Evolutionary conservation across 192 early-diverging fungal species (phyloP), one percentile per base, ranked within the genome.

Genomic region (Phycomyces nitens): DNA sequence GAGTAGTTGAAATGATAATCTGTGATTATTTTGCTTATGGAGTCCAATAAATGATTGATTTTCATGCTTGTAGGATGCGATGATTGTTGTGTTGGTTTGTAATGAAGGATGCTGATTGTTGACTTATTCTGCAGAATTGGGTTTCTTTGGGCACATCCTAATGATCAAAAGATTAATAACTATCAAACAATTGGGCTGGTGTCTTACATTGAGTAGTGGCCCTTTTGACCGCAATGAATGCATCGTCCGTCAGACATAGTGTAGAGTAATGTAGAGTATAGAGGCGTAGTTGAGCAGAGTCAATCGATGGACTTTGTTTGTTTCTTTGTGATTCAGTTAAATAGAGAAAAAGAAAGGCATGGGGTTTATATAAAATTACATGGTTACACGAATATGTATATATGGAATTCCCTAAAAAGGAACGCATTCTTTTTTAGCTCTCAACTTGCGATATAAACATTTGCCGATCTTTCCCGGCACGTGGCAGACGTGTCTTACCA

Each of bases 171-270:
- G n/a, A n/a, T n/a, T n/a, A n/a, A n/a, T n/a, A n/a, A n/a, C n/a
- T n/a, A n/a, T n/a, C n/a, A n/a, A n/a, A n/a, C n/a, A n/a, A n/a
- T n/a, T n/a, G n/a, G n/a, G n/a, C n/a, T n/a, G n/a, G n/a, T n/a
- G n/a, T n/a, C 65, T 59, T 66, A 66, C 65, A 66, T 66, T 18
- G 65, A 66, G 57, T 66, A 66, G 20, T 66, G 65, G 38, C 68
- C 68, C 44, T 69, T 69, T 58, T 69, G 23, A 43, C 68, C 68
- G 62, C 68, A 69, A 49, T 69, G 68, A 51, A 69, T 69, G 41
- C 68, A 69, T 26, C 68, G 60, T 62, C 68, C 68, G 60, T 69
- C 68, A 69, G 68, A 69, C 68, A 69, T 69, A 16, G 18, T 53
- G 22, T 12, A 18, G 41, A 47, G 26, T 47, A 47, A 34, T 34